Evolutionary conservation across 116 monocot species (phyloP).

Genomic region (Thalassia testudinum): DNA sequence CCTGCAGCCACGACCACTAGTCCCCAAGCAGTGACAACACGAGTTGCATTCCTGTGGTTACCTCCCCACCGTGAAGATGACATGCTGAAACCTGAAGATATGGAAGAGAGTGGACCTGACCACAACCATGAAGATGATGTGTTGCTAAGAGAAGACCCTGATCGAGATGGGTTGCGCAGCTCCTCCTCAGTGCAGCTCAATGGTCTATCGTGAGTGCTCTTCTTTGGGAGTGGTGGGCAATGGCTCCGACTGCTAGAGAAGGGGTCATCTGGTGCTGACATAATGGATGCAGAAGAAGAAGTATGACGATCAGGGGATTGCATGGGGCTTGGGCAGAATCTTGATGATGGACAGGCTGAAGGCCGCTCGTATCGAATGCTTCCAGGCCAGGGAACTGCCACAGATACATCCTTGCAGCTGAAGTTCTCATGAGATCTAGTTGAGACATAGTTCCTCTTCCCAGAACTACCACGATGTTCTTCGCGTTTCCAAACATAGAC

Average conservation of each 20-base stretch:
- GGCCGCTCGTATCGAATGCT: conserved; percentile 20
- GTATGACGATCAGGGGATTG: conserved; percentile 6
- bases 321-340: neutral
- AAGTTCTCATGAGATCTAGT: conserved; percentile 75
- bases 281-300: conserved; percentile 10
- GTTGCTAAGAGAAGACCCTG: conserved; percentile 7
- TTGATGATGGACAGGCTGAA: conserved; percentile 16
- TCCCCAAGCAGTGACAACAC: conserved; percentile 56
- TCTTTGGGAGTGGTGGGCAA: conserved; percentile 22
- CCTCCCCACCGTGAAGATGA: conserved; percentile 30
- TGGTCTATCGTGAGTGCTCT: conserved; percentile 10
- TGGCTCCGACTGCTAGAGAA: conserved; percentile 22
- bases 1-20: conserved; percentile 73
- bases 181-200: conserved; percentile 8
- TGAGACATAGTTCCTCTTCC: conserved; percentile 24
- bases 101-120: conserved; percentile 17
- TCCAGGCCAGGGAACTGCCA: conserved; percentile 75
- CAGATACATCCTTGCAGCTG: conserved; percentile 77
- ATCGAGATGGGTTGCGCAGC: conserved; percentile 5
- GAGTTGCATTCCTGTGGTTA: conserved; percentile 10
- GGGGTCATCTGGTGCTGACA: conserved; percentile 10
- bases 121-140: conserved; percentile 15
- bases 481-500: conserved; percentile 86
- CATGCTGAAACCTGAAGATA: conserved; percentile 10
- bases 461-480: conserved; percentile 13